A percentile compares a stretch with the other conserved stretches of the same genome.
Evolutionary conservation across 208 protist genomes (phyloP).

Genomic region (Wallacemonas sp.): DNA sequence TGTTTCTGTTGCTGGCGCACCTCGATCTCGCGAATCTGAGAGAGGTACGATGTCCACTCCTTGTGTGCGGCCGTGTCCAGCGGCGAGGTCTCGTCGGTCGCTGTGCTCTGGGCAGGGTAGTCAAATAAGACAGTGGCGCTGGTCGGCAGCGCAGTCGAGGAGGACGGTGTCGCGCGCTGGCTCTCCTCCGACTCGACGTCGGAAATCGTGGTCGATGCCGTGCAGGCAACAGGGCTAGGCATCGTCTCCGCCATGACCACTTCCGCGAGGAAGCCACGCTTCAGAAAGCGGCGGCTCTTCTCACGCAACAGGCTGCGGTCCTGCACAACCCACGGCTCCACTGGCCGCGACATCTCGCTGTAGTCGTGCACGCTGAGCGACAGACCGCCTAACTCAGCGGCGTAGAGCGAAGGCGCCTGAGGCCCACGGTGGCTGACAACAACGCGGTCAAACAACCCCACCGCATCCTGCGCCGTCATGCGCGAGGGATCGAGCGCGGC

Average conservation of each 20-base stretch:
- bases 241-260: constrained; percentile 32
- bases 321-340: constrained; percentile 48
- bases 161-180: not conserved
- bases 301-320: constrained; percentile 23
- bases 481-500: not conserved
- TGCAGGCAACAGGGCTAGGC: constrained; percentile 7
- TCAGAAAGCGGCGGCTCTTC: constrained; percentile 36
- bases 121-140: not conserved
- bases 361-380: constrained; percentile 79
- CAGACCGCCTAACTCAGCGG: constrained; percentile 63
- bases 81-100: not conserved
- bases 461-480: constrained; percentile 51
- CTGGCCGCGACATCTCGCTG: constrained; percentile 64
- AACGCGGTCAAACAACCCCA: constrained; percentile 70
- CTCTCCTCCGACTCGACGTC: not conserved
- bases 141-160: not conserved
- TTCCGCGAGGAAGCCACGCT: constrained; percentile 47
- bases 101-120: not conserved
- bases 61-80: not conserved
- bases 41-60: constrained; percentile 9
- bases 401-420: constrained; percentile 57
- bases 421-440: constrained; percentile 60
- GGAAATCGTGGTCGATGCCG: too few relatives aligned
- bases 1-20: not conserved
- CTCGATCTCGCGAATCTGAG: constrained; percentile 15